Base-by-base conservation (phyloP, 2,329 filamentous ascomycete genomes). In the Ophiocordyceps unilateralis region DNA sequence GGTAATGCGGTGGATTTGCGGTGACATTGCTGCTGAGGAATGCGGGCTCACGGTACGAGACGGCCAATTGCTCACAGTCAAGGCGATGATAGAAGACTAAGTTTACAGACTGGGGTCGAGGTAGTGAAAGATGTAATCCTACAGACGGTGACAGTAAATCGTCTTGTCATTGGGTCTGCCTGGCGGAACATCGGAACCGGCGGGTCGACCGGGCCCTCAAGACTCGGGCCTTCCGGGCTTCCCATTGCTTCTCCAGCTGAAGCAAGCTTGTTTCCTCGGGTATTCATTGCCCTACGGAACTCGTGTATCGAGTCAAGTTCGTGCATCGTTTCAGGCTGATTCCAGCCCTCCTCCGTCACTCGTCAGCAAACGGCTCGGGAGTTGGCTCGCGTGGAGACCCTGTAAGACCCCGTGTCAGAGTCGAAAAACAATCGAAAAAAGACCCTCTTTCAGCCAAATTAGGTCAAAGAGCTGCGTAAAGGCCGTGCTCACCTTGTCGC, bases 1-100 rank as follows among this genome's bases (percentile, higher is more conserved):
- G 2, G 61, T 64, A 9, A 64, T 50, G 17, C 60, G 51, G 12
- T 54, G 53, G 19, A 54, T 44, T 41, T 30, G 40, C 9, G n/a
- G 12, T 7, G 39, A 19, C 42, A 43, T 43, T 20, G 21, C 12
- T 26, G 23, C 34, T 28, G 8, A 8, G 10, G 26, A 39, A 4
- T 9, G n/a, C 5, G 12, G 5, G 11, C 6, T 23, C 20, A 20
- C 20, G 12, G 12, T 36, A 23, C 5, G 34, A 20, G 20, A 38
- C 5, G 14, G 15, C 17, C 7, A 26, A 24, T 40, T 19, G 36
- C 2, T 26, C 9, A 5, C 5, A n/a, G n/a, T 15, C 5, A 17
- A 34, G n/a, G 14, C 2, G 14, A 15, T 34, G 15, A 4, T 6
- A 17, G 14, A 28, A 11, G 8, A 28, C 14, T 12, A 28, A 28